These are phyloP conservation scores for Vanrija sp. DNA, from an alignment of 1,284 basidiomycete species.

Conservation along the genomic window DNA sequence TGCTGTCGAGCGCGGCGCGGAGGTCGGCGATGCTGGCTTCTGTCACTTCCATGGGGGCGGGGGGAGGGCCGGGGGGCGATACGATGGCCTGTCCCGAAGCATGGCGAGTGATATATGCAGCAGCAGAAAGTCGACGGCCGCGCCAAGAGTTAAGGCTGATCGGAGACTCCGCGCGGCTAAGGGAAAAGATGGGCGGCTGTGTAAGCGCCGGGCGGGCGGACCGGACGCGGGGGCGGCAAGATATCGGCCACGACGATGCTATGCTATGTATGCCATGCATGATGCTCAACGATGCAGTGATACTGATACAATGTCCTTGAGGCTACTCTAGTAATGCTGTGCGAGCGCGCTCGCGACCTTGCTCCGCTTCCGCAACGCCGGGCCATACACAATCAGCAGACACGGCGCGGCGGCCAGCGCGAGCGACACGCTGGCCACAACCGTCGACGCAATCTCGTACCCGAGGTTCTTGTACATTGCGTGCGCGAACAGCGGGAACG, in stretches of 20 bases:
- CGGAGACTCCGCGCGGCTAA: background rate
- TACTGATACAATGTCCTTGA: too few species aligned
- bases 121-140: too few species aligned
- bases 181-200: background rate
- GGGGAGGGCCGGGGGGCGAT: background rate
- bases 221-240: background rate
- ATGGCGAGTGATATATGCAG: too few species aligned
- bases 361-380: conserved; percentile 36
- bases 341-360: conserved; percentile 41
- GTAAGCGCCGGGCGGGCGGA: background rate
- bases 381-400: conserved; percentile 42
- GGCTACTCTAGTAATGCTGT: conserved; percentile 6
- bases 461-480: conserved; percentile 43
- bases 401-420: conserved; percentile 40
- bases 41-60: conserved; percentile 4
- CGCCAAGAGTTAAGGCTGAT: background rate
- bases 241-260: background rate
- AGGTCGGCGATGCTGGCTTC: conserved; percentile 7
- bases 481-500: conserved; percentile 42
- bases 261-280: too few species aligned
- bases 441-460: conserved; percentile 40
- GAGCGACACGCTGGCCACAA: conserved; percentile 40
- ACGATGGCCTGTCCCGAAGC: too few species aligned
- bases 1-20: conserved; percentile 3
- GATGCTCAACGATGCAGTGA: too few species aligned